phyloP scores from a whole-genome alignment of 2,329 filamentous ascomycete species.

The Fusarium continuum region DNA sequence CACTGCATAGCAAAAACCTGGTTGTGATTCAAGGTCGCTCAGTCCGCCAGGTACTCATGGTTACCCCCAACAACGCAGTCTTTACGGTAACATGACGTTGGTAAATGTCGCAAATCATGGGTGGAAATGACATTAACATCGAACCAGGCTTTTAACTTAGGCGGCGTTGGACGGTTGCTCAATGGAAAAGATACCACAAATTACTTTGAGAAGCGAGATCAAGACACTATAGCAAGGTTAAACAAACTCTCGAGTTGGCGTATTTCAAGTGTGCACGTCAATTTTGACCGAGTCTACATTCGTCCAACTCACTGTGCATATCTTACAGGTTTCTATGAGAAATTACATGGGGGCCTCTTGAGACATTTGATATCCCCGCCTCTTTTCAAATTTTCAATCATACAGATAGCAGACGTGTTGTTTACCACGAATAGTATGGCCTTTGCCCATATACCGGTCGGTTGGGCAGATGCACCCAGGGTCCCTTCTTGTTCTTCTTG shows the following conservation, averaged over 20 bases:
- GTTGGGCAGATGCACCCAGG: slow-evolving; percentile 90
- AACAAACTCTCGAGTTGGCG: background rate
- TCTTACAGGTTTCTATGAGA: slow-evolving; percentile 46
- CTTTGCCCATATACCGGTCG: slow-evolving; percentile 84
- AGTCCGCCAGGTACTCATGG: background rate
- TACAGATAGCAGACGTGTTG: background rate
- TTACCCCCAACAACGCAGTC: background rate
- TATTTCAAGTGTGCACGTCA: background rate
- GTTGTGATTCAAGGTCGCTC: background rate
- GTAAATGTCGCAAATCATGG: background rate
- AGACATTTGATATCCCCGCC: slow-evolving; percentile 1
- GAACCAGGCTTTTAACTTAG: background rate
- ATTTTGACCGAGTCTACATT: slow-evolving; percentile 39
- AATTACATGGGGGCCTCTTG: slow-evolving; percentile 26
- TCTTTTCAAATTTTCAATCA: slow-evolving; percentile 4
- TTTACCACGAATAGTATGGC: slow-evolving; percentile 91
- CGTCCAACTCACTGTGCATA: slow-evolving; percentile 50
- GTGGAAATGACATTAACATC: background rate
- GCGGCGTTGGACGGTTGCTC: slow-evolving; percentile 7
- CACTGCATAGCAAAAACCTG: slow-evolving; percentile 1
- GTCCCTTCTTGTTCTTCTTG: slow-evolving; percentile 77
- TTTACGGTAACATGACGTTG: background rate
- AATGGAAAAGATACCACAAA: slow-evolving; percentile 12
- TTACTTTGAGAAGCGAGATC: background rate
- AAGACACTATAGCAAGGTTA: background rate